Base-by-base conservation (phyloP, 768 basidiomycete species). In the Auriscalpium microsporum region DNA sequence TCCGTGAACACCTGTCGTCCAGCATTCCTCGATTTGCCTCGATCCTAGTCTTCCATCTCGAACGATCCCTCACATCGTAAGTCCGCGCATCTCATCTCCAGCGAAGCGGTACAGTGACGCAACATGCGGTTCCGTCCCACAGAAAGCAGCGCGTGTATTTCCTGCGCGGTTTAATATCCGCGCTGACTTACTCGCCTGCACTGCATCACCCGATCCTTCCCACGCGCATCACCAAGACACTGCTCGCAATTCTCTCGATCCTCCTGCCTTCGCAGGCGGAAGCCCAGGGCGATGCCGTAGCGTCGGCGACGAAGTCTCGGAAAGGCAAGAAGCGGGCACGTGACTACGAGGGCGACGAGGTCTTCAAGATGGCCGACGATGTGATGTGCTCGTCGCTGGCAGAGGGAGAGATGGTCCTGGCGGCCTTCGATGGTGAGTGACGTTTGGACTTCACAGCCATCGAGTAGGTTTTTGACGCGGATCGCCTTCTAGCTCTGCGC, bases 311-410 rank as follows among this genome's bases (percentile, higher is more conserved):
- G 11, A 73, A 69, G 56, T 72, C 63, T 13, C 81, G 74, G 64
- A 83, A 81, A 62, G 78, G 80, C 53, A 90, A 82, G 67, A 92
- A 88, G 66, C 75, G 84, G 47, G 75, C 78, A 17, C 78, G 82
- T 19, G 83, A 76, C 11, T 90, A 83, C 59, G 87, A 91, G 67
- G 87, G 81, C 10, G 88, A 88, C 53, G 87, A 86, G 62, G 70
- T 86, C 6, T 82, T 93, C 68, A 80, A 77, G 52, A 62, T 70
- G 8, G 66, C 75, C 2, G 72, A 73, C 46, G 67, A 75, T 46
- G 71, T 78, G 8, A 61, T 82, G 17, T 86, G 79, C 62, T 68
- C 75, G 1, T 77, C 76, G 0, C 50, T 54, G 3, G 74, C 75
- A 33, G 84, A 87, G 14, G 79, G 77, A 19, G 69, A 80, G 28